Conservation (phyloP, 257 asterid species). For the Fraxinus excelsior region DNA sequence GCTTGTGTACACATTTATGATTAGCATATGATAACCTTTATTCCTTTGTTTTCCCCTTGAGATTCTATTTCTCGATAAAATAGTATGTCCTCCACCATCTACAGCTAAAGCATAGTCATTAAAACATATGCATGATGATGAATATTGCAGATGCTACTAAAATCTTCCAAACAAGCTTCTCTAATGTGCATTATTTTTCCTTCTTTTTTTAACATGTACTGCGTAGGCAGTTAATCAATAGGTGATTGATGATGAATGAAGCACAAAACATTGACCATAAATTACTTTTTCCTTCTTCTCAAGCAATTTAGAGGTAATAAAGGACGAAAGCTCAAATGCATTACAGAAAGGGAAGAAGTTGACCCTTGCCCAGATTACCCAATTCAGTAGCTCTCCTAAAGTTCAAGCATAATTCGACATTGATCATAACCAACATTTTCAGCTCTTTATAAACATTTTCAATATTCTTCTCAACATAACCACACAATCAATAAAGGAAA, state of each 20-base stretch:
- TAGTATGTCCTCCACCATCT: conserved; percentile 9
- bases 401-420: background rate
- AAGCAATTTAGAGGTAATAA: conserved; percentile 10
- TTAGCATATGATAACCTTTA: background rate
- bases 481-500: background rate
- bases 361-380: background rate
- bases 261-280: background rate
- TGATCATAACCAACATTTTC: background rate
- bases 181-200: conserved; percentile 12
- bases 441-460: background rate
- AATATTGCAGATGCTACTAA: background rate
- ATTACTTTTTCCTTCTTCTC: background rate
- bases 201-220: background rate
- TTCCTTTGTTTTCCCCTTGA: conserved; percentile 8
- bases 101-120: conserved; percentile 1
- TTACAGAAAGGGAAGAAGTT: background rate
- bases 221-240: background rate
- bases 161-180: background rate
- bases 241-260: conserved; percentile 3
- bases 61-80: conserved; percentile 9
- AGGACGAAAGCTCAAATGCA: conserved; percentile 18
- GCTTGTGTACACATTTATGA: background rate
- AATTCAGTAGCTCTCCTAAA: background rate
- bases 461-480: background rate
- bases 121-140: background rate